Evolutionary conservation across 176 grass and related monocot genomes (phyloP).

Genomic region (Musa itinerans): DNA sequence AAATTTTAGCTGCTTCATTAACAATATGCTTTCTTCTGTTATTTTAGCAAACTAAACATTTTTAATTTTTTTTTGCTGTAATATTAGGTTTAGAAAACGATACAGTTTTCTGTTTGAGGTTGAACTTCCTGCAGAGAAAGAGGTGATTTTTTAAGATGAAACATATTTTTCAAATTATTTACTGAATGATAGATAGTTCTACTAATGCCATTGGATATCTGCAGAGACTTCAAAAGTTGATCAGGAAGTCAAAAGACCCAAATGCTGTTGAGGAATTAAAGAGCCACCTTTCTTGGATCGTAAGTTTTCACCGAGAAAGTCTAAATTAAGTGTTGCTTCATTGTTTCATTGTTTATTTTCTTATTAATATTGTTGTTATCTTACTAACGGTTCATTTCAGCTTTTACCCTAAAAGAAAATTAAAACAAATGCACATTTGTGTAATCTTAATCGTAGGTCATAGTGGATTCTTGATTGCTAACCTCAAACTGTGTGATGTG

Average conservation of each 20-base stretch:
- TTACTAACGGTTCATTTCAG: too few relatives aligned
- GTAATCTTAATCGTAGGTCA: too few relatives aligned
- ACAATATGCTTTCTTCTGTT: neutral
- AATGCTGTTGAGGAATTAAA: conserved; percentile 68
- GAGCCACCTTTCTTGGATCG: conserved; percentile 69
- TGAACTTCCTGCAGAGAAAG: conserved; percentile 65
- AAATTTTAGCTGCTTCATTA: neutral
- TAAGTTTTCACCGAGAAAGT: conserved; percentile 29
- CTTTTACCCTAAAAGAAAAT: too few relatives aligned
- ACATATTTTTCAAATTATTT: neutral
- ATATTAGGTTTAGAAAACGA: conserved; percentile 75
- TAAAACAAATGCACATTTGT: too few relatives aligned
- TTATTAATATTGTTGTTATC: neutral
- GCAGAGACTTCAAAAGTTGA: conserved; percentile 73
- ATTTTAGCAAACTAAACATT: neutral
- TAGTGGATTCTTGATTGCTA: too few relatives aligned
- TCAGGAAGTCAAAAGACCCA: conserved; percentile 73
- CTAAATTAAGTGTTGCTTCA: neutral
- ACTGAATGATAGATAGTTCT: neutral
- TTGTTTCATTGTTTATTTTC: neutral
- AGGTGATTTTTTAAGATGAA: conserved; percentile 27
- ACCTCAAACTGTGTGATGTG: too few relatives aligned
- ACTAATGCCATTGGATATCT: conserved; percentile 13
- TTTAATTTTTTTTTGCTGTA: conserved; percentile 8
- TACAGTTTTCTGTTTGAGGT: conserved; percentile 77